Evolutionary conservation across 2,329 filamentous ascomycete species (phyloP), one percentile per base, ranked within the genome.

Genomic region (Gyromitra esculenta): DNA sequence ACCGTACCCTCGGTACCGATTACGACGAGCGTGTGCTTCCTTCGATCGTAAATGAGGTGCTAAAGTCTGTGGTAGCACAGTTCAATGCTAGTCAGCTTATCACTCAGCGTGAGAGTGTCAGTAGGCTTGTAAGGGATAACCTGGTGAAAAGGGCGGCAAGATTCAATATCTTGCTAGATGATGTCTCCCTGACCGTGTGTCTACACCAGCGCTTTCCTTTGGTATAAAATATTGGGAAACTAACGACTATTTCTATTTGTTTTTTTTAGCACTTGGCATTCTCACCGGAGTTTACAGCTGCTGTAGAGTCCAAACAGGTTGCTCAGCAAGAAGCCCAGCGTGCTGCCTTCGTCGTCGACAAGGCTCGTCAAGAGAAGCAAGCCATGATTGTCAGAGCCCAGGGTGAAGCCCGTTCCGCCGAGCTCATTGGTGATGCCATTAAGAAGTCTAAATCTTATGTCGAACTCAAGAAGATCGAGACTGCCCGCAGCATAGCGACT

Each of bases 71-170:
- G 35, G 96, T 99, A 57, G 96, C 96, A 37, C 96, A 99, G 85
- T 99, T 99, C 89, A 98, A 99, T 82, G 96, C 96, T 80, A 96
- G 92, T 82, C 96, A 99, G 86, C 87, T 99, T 83, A 99, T 99
- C 85, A 99, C 96, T 35, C 96, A 99, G 88, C 91, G 96, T 89
- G 96, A 99, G 87, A 97, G 93, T 84, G 96, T 99, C 73, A 94
- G 93, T 74, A 89, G 89, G 83, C 87, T 99, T 76, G 96, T 99
- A 76, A 89, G 96, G 80, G 96, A 99, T 81, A 97, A 97, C 85
- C 86, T 99, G 79, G 91, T 96, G 48, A 89, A 91, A 84, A 90
- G 96, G 84, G 96, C 96, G 52, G 94, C 95, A 62, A 90, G 94
- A 78, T 99, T 99, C 87, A 99, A 99, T 85, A 98, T 99, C 83